Base-by-base conservation (phyloP, 2,329 filamentous ascomycete species). In the Colletotrichum plurivorum region DNA sequence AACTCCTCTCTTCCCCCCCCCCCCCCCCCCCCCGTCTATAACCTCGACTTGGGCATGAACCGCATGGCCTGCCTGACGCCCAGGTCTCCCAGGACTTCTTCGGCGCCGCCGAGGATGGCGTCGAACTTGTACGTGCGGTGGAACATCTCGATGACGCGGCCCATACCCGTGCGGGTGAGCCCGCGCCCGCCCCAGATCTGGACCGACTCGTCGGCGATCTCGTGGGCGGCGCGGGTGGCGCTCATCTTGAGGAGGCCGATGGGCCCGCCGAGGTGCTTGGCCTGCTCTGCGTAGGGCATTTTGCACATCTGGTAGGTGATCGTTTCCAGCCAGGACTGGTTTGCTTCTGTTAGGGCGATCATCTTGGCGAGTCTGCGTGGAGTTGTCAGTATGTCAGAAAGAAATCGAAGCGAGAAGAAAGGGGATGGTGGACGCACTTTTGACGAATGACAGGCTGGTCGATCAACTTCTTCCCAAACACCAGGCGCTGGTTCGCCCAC, bases 291-390 rank as follows among this genome's bases (percentile, higher is more conserved):
- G 80, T 97, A 96, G 41, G 88, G 88, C 92, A 97, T 94, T 78
- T 94, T 86, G 83, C 88, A 92, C 94, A 97, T 97, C 78, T 97
- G 94, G 83, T 94, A 94, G 20, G 93, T 94, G 76, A 96, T 90
- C 49, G 88, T 89, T 79, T 97, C 94, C 56, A 96, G 88, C 93
- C 93, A 97, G 20, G 93, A 88, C 79, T 97, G 94, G 81, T 93
- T 92, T n/a, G 92, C 87, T 80, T 97, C 94, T 73, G 90, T 88
- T 57, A 93, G 89, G 5, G 92, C 89, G 73, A 97, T 96, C 93
- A 97, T 96, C 78, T 93, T 93, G 70, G 94, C 94, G 66, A 97
- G 89, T 73, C 88, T 91, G 67, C 54, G 59, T 15, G 62, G 72
- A 62, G 55, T 55, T 61, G 59, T 48, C 7, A 46, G 36, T 25